Evolutionary conservation across 2,329 filamentous ascomycete genomes (phyloP).

Genomic region (Thyridium curvatum): DNA sequence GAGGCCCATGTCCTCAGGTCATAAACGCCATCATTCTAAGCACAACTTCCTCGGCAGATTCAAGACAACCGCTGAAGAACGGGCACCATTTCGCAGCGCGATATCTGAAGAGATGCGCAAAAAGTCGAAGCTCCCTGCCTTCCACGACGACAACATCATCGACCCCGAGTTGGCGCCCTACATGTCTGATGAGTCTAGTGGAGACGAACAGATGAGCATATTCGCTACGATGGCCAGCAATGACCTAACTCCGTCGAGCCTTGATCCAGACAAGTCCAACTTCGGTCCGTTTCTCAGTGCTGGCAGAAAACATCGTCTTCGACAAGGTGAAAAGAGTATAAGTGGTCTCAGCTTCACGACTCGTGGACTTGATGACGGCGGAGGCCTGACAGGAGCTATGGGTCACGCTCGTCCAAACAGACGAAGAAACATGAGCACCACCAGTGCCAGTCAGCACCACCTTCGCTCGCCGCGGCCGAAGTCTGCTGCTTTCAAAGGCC

Average conservation of each 20-base stretch:
- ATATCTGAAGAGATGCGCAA: slow-evolving; percentile 58
- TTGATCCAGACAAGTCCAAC: slow-evolving; percentile 68
- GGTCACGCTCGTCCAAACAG: slow-evolving; percentile 56
- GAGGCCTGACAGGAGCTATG: too few species aligned
- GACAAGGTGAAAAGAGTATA: slow-evolving; percentile 69
- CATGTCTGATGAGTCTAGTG: slow-evolving; percentile 92
- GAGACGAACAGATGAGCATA: slow-evolving; percentile 84
- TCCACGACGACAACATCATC: slow-evolving; percentile 97
- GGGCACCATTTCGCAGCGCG: slow-evolving; percentile 79
- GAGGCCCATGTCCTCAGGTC: slow-evolving; percentile 70
- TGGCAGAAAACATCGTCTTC: slow-evolving; percentile 67
- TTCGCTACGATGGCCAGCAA: slow-evolving; percentile 68
- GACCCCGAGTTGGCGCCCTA: slow-evolving; percentile 93
- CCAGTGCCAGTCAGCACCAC: slow-evolving; percentile 64
- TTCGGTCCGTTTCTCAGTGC: slow-evolving; percentile 68
- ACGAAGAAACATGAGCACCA: slow-evolving; percentile 77
- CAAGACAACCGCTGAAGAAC: slow-evolving; percentile 66
- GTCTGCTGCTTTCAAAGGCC: slow-evolving; percentile 49
- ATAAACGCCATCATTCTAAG: slow-evolving; percentile 82
- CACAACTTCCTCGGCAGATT: slow-evolving; percentile 76
- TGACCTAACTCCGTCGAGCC: slow-evolving; percentile 56
- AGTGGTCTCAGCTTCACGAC: slow-evolving; percentile 63
- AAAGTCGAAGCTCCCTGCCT: slow-evolving; percentile 72
- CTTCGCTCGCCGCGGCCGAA: slow-evolving; percentile 66
- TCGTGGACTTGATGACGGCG: slow-evolving; percentile 61